Evolutionary conservation across 257 asterid genomes (phyloP).

Genomic region (Galeopsis tetrahit): DNA sequence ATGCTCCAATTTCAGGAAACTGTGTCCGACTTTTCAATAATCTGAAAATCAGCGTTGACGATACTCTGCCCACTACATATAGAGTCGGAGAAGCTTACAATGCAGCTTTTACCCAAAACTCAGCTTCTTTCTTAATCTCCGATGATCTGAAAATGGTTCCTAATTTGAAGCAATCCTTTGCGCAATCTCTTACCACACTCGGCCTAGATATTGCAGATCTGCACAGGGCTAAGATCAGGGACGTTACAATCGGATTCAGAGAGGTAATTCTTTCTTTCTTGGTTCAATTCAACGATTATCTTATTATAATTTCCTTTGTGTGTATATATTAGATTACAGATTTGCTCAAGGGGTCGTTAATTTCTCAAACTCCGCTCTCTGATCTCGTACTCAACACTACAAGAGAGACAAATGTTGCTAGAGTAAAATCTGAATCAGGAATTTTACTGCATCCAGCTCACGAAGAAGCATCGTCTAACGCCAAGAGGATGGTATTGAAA

Average conservation of each 20-base stretch:
- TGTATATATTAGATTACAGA: too few species aligned
- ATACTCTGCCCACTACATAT: not conserved
- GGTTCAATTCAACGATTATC: too few species aligned
- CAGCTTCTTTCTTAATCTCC: not conserved
- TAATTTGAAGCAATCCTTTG: not conserved
- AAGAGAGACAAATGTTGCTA: too few species aligned
- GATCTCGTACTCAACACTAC: not conserved
- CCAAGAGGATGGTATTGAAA: too few species aligned
- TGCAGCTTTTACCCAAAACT: not conserved
- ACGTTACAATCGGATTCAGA: constrained; percentile 14
- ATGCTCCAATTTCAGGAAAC: not conserved
- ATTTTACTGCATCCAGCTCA: not conserved
- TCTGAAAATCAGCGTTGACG: not conserved
- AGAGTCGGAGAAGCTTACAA: not conserved
- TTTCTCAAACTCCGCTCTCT: not conserved
- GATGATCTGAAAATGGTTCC: constrained; percentile 20
- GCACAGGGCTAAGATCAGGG: constrained; percentile 12
- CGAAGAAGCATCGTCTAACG: too few species aligned
- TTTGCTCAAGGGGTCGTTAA: constrained; percentile 23
- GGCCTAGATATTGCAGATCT: constrained; percentile 13
- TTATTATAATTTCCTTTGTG: too few species aligned
- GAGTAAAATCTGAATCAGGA: not conserved
- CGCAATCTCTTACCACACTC: not conserved
- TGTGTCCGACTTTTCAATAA: not conserved
- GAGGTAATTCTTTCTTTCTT: constrained; percentile 10